Evolutionary conservation across 352 stramenopile genomes (phyloP), one percentile per base, ranked within the genome.

Genomic region (Phytophthora macrochlamydospora): DNA sequence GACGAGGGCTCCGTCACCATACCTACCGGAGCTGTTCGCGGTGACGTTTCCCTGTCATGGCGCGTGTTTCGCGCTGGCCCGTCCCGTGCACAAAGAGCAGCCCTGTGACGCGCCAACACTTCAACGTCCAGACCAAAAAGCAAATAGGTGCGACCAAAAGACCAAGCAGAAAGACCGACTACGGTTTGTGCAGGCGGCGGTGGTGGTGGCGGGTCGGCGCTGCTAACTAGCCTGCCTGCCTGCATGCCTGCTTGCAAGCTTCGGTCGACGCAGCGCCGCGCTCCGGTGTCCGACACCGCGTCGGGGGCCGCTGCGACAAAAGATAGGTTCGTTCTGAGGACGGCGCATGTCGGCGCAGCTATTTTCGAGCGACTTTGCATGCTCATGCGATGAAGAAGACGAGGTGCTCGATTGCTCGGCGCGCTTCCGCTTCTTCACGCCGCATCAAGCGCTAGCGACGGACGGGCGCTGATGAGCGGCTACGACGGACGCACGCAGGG

Each of bases 401-500:
- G 12, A 42, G 53, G 35, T 43, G 28, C 8, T 59, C 37, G 8
- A 38, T 30, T 59, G 53, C 32, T 43, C 53, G 1, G 53, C 28
- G 18, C 18, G 18, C 18, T 24, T 24, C 18, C 18, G 18, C 18
- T 24, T 24, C 18, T 24, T 24, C 18, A 24, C 18, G 18, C 18
- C 18, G 18, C 18, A 24, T 24, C 18, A 24, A 24, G 18, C 18
- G 18, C 18, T 24, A 24, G 18, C 18, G 18, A 24, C 18, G 18
- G 18, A 24, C 18, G 18, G 18, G 18, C 18, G 18, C 18, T 24
- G 33, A 75, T 75, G 67, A 71, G 52, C 46, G 62, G 52, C 40
- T 68, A 68, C 54, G 67, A 75, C 30, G 71, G 65, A 35, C 76
- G 77, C 29, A 78, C 57, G 40, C 77, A 83, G 57, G 79, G 79